phyloP scores from a whole-genome alignment of 2,329 filamentous ascomycete species.

The Cytospora piceae region DNA sequence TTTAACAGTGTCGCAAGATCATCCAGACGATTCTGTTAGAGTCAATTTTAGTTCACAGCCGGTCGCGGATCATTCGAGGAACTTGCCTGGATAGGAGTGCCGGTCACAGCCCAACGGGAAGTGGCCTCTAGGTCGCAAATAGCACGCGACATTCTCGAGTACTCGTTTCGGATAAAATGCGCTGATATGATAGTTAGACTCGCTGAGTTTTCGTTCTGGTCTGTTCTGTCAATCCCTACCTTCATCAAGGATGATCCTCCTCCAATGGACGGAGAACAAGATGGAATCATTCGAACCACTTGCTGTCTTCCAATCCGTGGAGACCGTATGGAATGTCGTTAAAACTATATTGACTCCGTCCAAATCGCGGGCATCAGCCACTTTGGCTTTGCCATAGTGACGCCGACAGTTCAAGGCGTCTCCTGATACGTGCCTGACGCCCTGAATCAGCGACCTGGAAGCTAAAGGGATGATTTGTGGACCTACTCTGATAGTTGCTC shows the following conservation, averaged over 20 bases:
- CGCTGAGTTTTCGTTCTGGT: not conserved
- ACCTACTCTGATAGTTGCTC: conserved; percentile 39
- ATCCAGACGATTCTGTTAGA: conserved; percentile 43
- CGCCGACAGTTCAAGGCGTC: conserved; percentile 34
- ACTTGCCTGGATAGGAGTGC: conserved; percentile 47
- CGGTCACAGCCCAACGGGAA: conserved; percentile 52
- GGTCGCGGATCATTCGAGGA: not conserved
- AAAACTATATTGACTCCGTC: conserved; percentile 38
- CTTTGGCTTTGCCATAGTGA: conserved; percentile 39
- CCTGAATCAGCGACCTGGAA: not conserved
- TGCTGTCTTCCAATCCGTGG: conserved; percentile 40
- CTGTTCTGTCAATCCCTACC: conserved; percentile 33
- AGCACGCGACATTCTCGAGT: conserved; percentile 42
- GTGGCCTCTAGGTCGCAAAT: conserved; percentile 42
- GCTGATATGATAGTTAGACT: conserved; percentile 37
- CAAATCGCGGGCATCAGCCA: conserved; percentile 31
- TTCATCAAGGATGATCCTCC: conserved; percentile 46
- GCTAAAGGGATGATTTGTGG: not conserved
- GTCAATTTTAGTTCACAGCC: no score
- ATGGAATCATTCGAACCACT: conserved; percentile 21
- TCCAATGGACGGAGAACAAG: conserved; percentile 44
- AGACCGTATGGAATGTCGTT: conserved; percentile 48
- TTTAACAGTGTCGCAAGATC: conserved; percentile 49
- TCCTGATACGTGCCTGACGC: conserved; percentile 36
- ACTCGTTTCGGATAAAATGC: conserved; percentile 45